Conservation (phyloP, 1,139 yeast species). For the Blastobotrys raffinosifermentans region DNA sequence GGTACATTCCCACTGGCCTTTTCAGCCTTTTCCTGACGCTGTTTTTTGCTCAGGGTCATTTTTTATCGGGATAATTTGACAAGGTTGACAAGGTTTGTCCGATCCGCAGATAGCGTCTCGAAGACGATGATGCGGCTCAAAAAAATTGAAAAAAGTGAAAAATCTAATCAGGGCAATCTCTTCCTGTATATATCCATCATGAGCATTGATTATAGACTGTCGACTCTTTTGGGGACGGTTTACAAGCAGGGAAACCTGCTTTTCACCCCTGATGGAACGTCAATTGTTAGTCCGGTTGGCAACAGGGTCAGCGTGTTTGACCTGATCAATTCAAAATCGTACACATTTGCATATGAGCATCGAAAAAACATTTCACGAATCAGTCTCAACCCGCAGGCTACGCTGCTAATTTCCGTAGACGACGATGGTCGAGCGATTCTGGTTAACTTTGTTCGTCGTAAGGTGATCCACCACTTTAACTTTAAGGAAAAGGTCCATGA, state of each 20-base stretch:
- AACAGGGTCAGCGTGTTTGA: slow-evolving; percentile 89
- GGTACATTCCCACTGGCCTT: neutral
- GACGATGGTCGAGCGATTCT: slow-evolving; percentile 86
- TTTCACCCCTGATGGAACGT: slow-evolving; percentile 84
- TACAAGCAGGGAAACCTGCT: slow-evolving; percentile 84
- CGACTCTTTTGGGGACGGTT: slow-evolving; percentile 90
- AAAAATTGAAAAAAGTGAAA: too few species aligned
- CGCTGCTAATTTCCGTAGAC: slow-evolving; percentile 79
- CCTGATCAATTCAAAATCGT: slow-evolving; percentile 74
- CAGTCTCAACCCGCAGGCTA: slow-evolving; percentile 77
- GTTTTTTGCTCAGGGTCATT: neutral
- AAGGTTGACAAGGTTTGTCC: too few species aligned
- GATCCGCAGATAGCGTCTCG: too few species aligned
- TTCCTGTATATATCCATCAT: too few species aligned
- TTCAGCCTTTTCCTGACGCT: neutral
- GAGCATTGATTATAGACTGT: slow-evolving; percentile 43
- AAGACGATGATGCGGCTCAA: too few species aligned
- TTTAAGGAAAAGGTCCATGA: slow-evolving; percentile 75
- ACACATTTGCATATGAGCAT: slow-evolving; percentile 89
- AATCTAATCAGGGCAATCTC: too few species aligned
- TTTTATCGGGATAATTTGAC: too few species aligned
- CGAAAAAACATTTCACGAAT: slow-evolving; percentile 74
- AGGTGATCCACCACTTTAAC: slow-evolving; percentile 92
- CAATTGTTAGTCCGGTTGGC: slow-evolving; percentile 86
- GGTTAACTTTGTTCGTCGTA: slow-evolving; percentile 75